A percentile compares a stretch with the other conserved stretches of the same genome.
These are phyloP conservation scores for Macrophomina pseudophaseolina DNA, from an alignment of 2,329 filamentous ascomycete species.

Conservation along the genomic window DNA sequence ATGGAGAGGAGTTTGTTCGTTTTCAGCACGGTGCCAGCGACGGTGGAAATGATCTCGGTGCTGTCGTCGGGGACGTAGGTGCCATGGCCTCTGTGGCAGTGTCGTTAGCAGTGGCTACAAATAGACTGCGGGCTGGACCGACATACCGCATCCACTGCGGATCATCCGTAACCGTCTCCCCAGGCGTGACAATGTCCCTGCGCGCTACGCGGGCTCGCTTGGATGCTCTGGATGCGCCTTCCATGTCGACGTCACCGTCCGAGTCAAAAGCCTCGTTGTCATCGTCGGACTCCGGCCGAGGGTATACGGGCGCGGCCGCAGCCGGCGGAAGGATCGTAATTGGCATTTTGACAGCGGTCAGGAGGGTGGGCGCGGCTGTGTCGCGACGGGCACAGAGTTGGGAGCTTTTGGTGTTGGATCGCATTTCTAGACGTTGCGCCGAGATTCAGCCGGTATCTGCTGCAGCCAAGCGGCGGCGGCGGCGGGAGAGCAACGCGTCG, in stretches of 20 bases:
- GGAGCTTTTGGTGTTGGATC: constrained; percentile 1
- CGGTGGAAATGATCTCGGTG: constrained; percentile 80
- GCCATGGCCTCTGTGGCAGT: constrained; percentile 75
- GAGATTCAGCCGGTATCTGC: neutral
- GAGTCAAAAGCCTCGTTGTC: constrained; percentile 45
- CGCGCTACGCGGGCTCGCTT: constrained; percentile 46
- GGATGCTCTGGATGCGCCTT: constrained; percentile 49
- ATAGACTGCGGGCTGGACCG: constrained; percentile 22
- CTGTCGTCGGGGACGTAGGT: constrained; percentile 73
- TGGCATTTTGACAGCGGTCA: constrained; percentile 52
- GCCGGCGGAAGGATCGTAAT: constrained; percentile 64
- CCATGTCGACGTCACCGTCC: constrained; percentile 56
- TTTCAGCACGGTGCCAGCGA: constrained; percentile 87
- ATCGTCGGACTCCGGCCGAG: constrained; percentile 37
- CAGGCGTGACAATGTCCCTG: constrained; percentile 77
- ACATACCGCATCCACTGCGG: constrained; percentile 83
- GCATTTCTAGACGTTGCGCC: neutral
- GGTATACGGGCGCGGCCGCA: constrained; percentile 39
- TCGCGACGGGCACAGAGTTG: neutral
- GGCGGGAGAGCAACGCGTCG: constrained; percentile 2
- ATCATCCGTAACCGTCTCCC: constrained; percentile 85
- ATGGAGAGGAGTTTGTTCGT: constrained; percentile 98
- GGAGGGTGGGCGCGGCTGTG: neutral
- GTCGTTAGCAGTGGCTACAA: constrained; percentile 24
- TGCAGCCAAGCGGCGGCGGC: too few species aligned